These are phyloP conservation scores for Naganishia vaughanmartiniae DNA, from an alignment of 768 basidiomycete species.

Conservation along the genomic window DNA sequence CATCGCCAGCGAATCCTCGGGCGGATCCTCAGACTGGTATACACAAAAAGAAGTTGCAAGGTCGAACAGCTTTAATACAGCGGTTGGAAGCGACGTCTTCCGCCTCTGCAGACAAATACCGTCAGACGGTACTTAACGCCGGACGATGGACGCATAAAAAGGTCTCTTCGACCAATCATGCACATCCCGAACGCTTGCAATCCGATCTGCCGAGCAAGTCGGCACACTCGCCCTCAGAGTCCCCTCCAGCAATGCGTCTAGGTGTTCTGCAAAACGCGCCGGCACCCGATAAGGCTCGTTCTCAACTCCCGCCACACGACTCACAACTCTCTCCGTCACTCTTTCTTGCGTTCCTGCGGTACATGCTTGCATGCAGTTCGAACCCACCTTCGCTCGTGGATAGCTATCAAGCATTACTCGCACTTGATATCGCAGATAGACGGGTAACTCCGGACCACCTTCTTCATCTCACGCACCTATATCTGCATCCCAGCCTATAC, in stretches of 20 bases:
- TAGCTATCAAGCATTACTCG: constrained; percentile 1
- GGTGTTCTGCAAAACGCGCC: background rate
- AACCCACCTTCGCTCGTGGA: constrained; percentile 11
- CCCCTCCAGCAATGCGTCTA: background rate
- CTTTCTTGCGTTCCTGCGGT: constrained; percentile 18
- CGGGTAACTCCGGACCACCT: background rate
- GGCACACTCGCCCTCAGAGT: no score
- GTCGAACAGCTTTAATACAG: background rate
- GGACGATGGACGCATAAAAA: constrained; percentile 1
- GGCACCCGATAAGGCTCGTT: constrained; percentile 4
- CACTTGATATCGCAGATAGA: constrained; percentile 6
- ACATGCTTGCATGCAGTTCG: constrained; percentile 13
- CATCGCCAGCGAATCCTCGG: background rate
- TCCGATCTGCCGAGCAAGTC: background rate
- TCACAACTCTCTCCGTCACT: constrained; percentile 5
- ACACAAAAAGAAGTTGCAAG: background rate
- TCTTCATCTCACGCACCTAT: constrained; percentile 7
- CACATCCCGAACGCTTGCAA: background rate
- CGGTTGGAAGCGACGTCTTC: background rate
- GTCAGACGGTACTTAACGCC: constrained; percentile 1
- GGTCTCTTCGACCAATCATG: background rate
- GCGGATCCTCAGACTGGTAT: background rate
- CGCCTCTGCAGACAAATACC: background rate
- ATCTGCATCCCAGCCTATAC: constrained; percentile 19
- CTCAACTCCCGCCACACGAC: constrained; percentile 6